Percentiles rank a stretch among this genome's conserved stretches.
These are phyloP conservation scores for Penicillium psychrosexuale DNA, from an alignment of 2,329 filamentous ascomycete genomes.

Conservation along the genomic window DNA sequence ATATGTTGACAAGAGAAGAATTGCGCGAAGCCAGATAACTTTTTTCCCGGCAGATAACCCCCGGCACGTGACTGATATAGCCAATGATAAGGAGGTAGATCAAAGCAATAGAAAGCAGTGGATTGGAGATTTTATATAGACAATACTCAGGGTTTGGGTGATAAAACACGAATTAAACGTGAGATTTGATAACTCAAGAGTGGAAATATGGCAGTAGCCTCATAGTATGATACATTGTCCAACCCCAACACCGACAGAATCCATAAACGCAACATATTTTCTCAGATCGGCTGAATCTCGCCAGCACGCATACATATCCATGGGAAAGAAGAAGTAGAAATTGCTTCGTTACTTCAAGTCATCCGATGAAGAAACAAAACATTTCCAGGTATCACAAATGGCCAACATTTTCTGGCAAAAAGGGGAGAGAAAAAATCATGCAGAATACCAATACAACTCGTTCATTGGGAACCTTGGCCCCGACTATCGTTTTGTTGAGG, in stretches of 20 bases:
- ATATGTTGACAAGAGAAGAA: not conserved
- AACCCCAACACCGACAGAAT: not conserved
- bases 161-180: not conserved
- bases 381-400: not conserved
- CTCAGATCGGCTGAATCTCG: not conserved
- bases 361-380: not conserved
- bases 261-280: not conserved
- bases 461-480: constrained; percentile 11
- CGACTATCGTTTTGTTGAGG: constrained; percentile 12
- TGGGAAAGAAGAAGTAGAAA: not conserved
- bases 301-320: not conserved
- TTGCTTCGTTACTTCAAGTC: not conserved
- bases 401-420: not conserved
- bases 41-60: not conserved
- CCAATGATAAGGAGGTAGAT: not conserved
- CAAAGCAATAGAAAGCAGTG: not conserved
- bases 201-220: not conserved
- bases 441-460: not conserved
- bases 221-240: constrained; percentile 3
- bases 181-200: not conserved
- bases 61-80: not conserved
- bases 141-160: not conserved
- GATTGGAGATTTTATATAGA: not conserved
- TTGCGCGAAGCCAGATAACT: not conserved
- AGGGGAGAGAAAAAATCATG: not conserved